A percentile compares a stretch with the other conserved stretches of the same genome.
Evolutionary conservation across 169 alveolate genomes (phyloP).

Genomic region (Plasmodium gallinaceum): DNA sequence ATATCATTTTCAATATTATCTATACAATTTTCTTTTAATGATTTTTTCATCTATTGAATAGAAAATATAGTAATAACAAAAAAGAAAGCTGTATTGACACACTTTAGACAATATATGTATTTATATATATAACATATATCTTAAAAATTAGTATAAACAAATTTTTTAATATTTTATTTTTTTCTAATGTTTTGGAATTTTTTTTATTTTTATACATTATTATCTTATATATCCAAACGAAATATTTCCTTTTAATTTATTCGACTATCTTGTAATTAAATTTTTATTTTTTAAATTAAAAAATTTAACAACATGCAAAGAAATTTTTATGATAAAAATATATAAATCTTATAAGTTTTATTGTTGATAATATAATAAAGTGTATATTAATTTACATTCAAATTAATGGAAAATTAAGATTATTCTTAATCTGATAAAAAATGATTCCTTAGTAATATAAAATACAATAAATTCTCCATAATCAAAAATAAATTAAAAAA

Average conservation of each 20-base stretch:
- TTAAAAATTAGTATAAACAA: not conserved
- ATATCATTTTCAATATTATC: constrained; percentile 13
- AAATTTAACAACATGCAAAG: too few species aligned
- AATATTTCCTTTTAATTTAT: not conserved
- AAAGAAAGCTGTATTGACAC: constrained; percentile 6
- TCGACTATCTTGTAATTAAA: not conserved
- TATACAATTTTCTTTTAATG: constrained; percentile 20
- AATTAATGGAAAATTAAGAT: too few species aligned
- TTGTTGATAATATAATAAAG: too few species aligned
- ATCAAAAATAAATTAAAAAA: too few species aligned
- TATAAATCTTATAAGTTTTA: too few species aligned
- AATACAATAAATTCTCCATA: too few species aligned
- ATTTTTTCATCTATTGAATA: constrained; percentile 37
- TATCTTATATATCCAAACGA: not conserved
- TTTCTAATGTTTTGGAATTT: not conserved
- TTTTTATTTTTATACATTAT: too few species aligned
- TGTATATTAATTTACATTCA: too few species aligned
- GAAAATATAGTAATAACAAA: not conserved
- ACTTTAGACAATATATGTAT: not conserved
- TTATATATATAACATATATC: not conserved
- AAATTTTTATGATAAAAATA: too few species aligned
- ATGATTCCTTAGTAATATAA: too few species aligned
- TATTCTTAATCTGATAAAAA: too few species aligned
- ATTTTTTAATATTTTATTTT: not conserved
- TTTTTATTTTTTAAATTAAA: constrained; percentile 1